Base-by-base conservation (phyloP, 148 eudicot species). In the Dianthus caryophyllus region DNA sequence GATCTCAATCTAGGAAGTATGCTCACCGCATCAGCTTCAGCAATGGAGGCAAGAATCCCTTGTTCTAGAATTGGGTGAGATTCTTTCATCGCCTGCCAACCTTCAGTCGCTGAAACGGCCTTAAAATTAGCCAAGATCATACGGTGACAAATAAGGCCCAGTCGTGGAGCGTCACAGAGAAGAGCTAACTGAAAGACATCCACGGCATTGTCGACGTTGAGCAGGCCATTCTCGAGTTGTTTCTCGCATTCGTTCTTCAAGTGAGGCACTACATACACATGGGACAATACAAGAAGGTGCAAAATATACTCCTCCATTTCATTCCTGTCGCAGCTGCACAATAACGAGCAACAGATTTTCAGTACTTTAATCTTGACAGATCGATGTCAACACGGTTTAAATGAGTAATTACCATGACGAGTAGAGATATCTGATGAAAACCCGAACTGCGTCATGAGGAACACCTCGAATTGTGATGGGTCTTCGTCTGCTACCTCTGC, bases 121-220 rank as follows among this genome's bases (percentile, higher is more conserved):
- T 88, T 82, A 70, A 90, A 56, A 67, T 85, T 90, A 51, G 64
- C 55, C 50, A 82, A 33, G 51, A 95, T 84, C 79, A 81, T 74
- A 29, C 94, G 89, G 68, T 85, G 93, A 73, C 94, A 88, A 51
- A 88, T 70, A 64, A 88, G 78, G 79, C 91, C 48, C 27, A 95
- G 89, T 25, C 96, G 82, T 47, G 99, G 89, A 15, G 91, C 84
- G 66, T 95, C 97, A 78, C 99, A 90, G 21, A 95, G 80, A 60
- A 90, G 76, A 39, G 97, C 88, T 6, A 95, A 81, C 79, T 95
- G 99, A 68, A 90, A 90, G 20, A 84, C 74, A 41, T 95, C 99
- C 0, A 85, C 43, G 5, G 77, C 81, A 48, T 95, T 88, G 57
- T 90, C 96, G 9, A 72, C 53, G 33, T 61, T 87, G 8, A 94